A percentile compares a stretch with the other conserved stretches of the same genome.
These are phyloP conservation scores for Polytrichum formosum DNA, from an alignment of 225 moss, liverwort and hornwort genomes.

Conservation along the genomic window DNA sequence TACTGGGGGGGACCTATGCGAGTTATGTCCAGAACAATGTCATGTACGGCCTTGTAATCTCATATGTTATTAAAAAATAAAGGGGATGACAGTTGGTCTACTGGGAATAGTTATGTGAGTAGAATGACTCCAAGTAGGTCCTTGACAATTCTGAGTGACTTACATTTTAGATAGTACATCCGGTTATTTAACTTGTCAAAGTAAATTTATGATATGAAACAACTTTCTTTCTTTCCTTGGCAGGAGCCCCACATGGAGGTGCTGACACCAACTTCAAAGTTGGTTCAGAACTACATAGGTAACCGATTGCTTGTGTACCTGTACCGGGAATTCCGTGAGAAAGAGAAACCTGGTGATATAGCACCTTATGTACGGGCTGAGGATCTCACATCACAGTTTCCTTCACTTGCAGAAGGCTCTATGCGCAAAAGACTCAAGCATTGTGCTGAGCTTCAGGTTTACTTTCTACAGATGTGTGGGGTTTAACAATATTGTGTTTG, in stretches of 20 bases:
- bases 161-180: neutral
- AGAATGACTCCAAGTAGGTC: too few species aligned
- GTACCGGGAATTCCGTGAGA: constrained; percentile 95
- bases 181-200: too few species aligned
- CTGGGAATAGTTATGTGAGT: too few species aligned
- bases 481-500: neutral
- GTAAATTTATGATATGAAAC: too few species aligned
- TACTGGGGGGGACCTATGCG: too few species aligned
- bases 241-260: constrained; percentile 99
- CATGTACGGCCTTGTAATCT: too few species aligned
- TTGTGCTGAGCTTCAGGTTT: constrained; percentile 97
- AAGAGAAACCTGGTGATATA: constrained; percentile 82
- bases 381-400: constrained; percentile 83
- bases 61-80: too few species aligned
- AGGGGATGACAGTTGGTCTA: too few species aligned
- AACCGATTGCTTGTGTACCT: constrained; percentile 81
- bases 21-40: too few species aligned
- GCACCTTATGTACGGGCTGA: constrained; percentile 75
- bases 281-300: constrained; percentile 90
- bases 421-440: constrained; percentile 92
- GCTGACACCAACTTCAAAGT: constrained; percentile 94
- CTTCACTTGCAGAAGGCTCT: constrained; percentile 85
- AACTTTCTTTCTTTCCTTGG: constrained; percentile 2
- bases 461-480: neutral
- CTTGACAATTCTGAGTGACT: neutral